phyloP scores from a whole-genome alignment of 306 rosid species.

The Hippophae tibetana region DNA sequence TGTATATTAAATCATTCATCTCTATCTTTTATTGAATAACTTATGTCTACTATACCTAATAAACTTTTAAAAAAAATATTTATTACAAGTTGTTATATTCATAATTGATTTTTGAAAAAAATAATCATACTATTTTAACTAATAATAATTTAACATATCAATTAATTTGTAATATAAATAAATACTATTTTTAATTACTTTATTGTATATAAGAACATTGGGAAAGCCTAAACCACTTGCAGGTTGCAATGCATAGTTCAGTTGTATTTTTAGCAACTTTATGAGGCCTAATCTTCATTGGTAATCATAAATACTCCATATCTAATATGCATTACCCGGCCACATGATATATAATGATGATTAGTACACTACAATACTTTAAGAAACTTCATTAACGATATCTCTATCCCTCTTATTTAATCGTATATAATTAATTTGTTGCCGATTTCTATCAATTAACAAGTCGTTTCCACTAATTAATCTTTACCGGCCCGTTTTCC shows the following conservation, averaged over 20 bases:
- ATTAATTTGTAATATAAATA: too few relatives aligned
- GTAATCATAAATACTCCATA: slow-evolving; percentile 28
- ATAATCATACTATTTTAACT: too few relatives aligned
- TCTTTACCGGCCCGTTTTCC: neutral
- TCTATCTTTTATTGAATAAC: slow-evolving; percentile 13
- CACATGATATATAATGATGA: slow-evolving; percentile 40
- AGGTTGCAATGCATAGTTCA: slow-evolving; percentile 7
- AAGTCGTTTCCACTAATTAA: slow-evolving; percentile 21
- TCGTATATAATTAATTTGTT: slow-evolving; percentile 16
- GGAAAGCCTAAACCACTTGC: slow-evolving; percentile 22
- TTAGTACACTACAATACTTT: slow-evolving; percentile 14
- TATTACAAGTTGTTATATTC: too few relatives aligned
- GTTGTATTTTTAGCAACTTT: slow-evolving; percentile 6
- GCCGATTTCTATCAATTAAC: slow-evolving; percentile 5
- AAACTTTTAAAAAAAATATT: slow-evolving; percentile 7
- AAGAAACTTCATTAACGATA: slow-evolving; percentile 25
- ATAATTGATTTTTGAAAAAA: too few relatives aligned
- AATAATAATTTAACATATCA: too few relatives aligned
- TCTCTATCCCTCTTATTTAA: slow-evolving; percentile 10
- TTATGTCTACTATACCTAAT: slow-evolving; percentile 42
- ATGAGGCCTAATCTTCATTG: slow-evolving; percentile 20
- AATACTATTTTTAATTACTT: slow-evolving; percentile 23
- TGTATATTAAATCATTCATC: slow-evolving; percentile 17
- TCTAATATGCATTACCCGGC: slow-evolving; percentile 17
- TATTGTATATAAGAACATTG: slow-evolving; percentile 16